A percentile compares a stretch with the other conserved stretches of the same genome.
phyloP scores from a whole-genome alignment of 805 yeast species.

The Maudiozyma pseudohumilis region DNA sequence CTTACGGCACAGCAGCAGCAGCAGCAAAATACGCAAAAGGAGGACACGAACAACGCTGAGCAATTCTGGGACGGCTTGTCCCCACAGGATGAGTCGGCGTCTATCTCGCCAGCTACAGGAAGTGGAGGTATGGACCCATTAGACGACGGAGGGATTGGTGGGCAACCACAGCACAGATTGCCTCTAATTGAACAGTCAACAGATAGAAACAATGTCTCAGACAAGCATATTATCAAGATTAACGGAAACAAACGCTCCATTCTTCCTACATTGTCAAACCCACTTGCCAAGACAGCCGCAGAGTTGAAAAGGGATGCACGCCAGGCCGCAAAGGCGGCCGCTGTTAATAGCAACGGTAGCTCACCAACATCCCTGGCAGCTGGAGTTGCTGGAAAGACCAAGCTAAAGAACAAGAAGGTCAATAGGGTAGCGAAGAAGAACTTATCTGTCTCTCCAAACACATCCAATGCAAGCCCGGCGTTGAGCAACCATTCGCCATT shows the following conservation, averaged over 20 bases:
- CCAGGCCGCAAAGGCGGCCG: conserved; percentile 9
- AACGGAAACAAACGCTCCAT: conserved; percentile 32
- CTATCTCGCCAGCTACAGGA: no score
- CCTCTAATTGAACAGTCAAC: conserved; percentile 5
- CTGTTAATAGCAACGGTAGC: neutral
- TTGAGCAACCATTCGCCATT: neutral
- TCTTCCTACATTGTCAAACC: conserved; percentile 28
- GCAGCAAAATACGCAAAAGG: neutral
- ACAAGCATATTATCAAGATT: conserved; percentile 30
- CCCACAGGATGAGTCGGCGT: no score
- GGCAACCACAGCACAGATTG: neutral
- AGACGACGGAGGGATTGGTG: no score
- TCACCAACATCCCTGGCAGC: neutral
- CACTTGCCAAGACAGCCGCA: conserved; percentile 24
- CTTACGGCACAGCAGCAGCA: neutral
- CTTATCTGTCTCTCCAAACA: neutral
- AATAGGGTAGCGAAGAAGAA: neutral
- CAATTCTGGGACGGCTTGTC: no score
- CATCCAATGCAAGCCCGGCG: neutral
- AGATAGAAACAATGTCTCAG: conserved; percentile 7
- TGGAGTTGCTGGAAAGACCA: neutral
- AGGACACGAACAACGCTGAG: no score
- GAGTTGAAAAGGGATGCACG: conserved; percentile 24
- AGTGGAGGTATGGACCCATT: no score
- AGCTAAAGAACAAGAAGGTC: neutral